Base-by-base conservation (phyloP, 2,329 filamentous ascomycete species). In the Neobulgaria alba region DNA sequence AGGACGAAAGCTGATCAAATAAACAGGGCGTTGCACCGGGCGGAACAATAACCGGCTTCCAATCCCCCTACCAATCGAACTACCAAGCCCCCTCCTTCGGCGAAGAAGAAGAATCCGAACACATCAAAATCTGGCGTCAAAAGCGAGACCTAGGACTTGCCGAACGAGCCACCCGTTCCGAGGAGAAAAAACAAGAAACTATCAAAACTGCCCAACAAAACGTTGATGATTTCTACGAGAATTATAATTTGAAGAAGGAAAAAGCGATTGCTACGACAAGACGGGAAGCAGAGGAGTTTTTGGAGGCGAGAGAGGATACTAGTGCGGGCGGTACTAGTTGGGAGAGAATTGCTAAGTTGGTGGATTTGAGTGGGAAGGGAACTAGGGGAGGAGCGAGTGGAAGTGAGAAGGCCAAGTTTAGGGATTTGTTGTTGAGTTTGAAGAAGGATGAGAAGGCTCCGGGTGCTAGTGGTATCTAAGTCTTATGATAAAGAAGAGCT, bases 151-250 rank as follows among this genome's bases (percentile, higher is more conserved):
- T 82, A 29, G 79, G 82, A 59, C 82, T 93, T 51, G 72, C 82
- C 55, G 88, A 89, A 64, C 85, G 90, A 57, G 82, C 86, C 50
- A 81, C 94, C 63, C 78, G 90, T 52, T 90, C 90, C 40, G 77
- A 79, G 31, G 72, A 78, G 51, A 86, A 89, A 67, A 92, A 92
- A 62, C 76, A 78, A 48, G 81, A 90, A 62, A 95, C 88, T 2
- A 69, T 95, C 60, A 79, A 86, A 62, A 87, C 92, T 54, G 92
- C 92, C 9, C 87, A 88, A 60, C 77, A 89, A 61, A 92, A 93
- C 63, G 94, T 98, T 50, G 92, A 98, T 62, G 92, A 95, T 63
- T 98, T 96, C 68, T 98, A 98, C 72, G 89, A 95, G 61, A 95
- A 95, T 67, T 98, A 98, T 72, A 96, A 96, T 71, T 81, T 83